Evolutionary conservation across 2,329 filamentous ascomycete genomes (phyloP), one percentile per base, ranked within the genome.

Genomic region (Aspergillus hortae): DNA sequence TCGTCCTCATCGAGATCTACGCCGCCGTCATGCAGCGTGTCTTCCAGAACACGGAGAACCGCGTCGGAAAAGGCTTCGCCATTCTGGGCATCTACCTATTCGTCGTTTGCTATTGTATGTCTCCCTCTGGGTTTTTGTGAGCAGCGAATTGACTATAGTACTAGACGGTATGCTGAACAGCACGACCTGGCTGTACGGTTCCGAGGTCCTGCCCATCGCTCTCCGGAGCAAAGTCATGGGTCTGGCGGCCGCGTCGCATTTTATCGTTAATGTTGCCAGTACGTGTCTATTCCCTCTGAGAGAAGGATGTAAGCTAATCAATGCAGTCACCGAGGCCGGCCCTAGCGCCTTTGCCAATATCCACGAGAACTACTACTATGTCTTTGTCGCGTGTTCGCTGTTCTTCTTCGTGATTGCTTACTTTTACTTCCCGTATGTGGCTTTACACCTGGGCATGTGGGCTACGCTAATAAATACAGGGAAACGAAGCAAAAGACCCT

Each of bases 81-180:
- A 76, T 84, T 25, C 67, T 84, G 1, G 81, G 80, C 0, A 83
- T 84, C 23, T 84, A 83, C 54, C 68, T 84, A 0, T 84, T 83
- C 54, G 81, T 79, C 1, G 74, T 82, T 2, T 71, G 66, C 15
- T 84, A 82, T 57, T 83, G 77, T 79, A 59, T 56, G 75, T 63
- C 32, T 3, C 10, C 11, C 57, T 11, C 14, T 4, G 9, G n/a
- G 14, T 1, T 11, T 17, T 15, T 4, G 14, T n/a, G 25, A 12
- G 27, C 5, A 15, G 12, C 11, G 23, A 3, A 42, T 6, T 42
- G 17, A 19, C 9, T 42, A 23, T 23, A 23, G 4, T 14, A 23
- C 19, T 30, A 77, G 75, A 80, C 55, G 71, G 73, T 17, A 75
- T 81, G 72, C 72, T 82, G 12, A 80, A 81, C 61, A 77, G 74